These are phyloP conservation scores for Naganishia liquefaciens DNA, from an alignment of 1,284 basidiomycete species.

Conservation along the genomic window DNA sequence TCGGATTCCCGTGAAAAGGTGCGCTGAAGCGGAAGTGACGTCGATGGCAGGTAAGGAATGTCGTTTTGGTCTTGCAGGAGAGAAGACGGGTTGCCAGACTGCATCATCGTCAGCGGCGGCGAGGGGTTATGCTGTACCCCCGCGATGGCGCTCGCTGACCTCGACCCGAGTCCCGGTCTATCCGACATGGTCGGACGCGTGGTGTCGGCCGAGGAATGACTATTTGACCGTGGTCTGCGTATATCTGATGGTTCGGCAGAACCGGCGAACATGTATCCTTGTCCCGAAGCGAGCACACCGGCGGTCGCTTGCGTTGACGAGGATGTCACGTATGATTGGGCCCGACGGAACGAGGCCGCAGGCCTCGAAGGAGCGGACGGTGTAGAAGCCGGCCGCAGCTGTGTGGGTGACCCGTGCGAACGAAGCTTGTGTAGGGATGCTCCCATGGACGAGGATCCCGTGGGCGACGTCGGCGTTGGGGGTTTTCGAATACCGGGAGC, in stretches of 20 bases:
- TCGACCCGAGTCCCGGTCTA: slow-evolving; percentile 7
- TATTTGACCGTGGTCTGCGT: slow-evolving; percentile 17
- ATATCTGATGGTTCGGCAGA: slow-evolving; percentile 13
- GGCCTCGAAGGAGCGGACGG: neutral
- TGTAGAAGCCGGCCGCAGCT: neutral
- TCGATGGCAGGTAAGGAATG: neutral
- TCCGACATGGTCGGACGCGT: neutral
- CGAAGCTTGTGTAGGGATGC: neutral
- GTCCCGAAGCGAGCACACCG: slow-evolving; percentile 12
- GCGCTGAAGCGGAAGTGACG: neutral
- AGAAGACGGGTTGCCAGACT: neutral
- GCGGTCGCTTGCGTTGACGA: slow-evolving; percentile 15
- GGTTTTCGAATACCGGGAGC: neutral
- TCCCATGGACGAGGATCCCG: neutral
- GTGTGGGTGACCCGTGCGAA: neutral
- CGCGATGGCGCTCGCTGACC: neutral
- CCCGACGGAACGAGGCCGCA: slow-evolving; percentile 18
- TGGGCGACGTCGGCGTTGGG: neutral
- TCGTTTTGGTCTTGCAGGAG: neutral
- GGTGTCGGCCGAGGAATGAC: slow-evolving; percentile 1
- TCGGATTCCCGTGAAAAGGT: slow-evolving; percentile 3
- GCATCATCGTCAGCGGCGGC: neutral
- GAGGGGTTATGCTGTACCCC: neutral
- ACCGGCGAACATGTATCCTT: slow-evolving; percentile 9
- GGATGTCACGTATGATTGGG: slow-evolving; percentile 19